phyloP scores from a whole-genome alignment of 495 filamentous ascomycete species.

The Xylaria flabelliformis region DNA sequence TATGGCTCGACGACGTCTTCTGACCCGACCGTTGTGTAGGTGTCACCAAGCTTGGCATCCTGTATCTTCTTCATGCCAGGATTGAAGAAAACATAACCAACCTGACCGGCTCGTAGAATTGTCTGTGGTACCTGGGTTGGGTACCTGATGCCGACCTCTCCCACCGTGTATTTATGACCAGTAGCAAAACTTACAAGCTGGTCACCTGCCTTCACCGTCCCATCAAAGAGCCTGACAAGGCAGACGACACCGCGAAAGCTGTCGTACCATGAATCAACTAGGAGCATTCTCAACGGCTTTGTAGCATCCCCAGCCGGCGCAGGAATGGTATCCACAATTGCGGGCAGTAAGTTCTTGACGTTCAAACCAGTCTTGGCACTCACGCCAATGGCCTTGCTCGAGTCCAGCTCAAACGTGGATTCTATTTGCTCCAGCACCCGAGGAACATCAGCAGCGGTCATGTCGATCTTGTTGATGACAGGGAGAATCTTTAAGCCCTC shows the following conservation, averaged over 20 bases:
- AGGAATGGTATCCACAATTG: conserved; percentile 84
- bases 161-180: conserved; percentile 83
- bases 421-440: conserved; percentile 86
- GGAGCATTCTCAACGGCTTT: conserved; percentile 78
- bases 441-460: conserved; percentile 83
- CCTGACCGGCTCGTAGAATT: conserved; percentile 84
- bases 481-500: conserved; percentile 87
- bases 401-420: conserved; percentile 85
- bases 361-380: conserved; percentile 94
- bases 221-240: conserved; percentile 91
- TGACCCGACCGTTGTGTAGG: conserved; percentile 82
- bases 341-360: conserved; percentile 78
- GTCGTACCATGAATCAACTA: conserved; percentile 98
- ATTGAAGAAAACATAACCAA: conserved; percentile 96
- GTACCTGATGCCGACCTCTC: conserved; percentile 97
- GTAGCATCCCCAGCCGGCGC: conserved; percentile 73
- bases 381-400: conserved; percentile 78
- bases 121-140: conserved; percentile 84
- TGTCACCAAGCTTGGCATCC: conserved; percentile 95
- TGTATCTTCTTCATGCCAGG: conserved; percentile 96
- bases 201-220: conserved; percentile 80
- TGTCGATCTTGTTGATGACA: conserved; percentile 94
- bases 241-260: conserved; percentile 93
- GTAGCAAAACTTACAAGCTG: conserved; percentile 85
- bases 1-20: conserved; percentile 80